Percentiles rank a stretch among this genome's conserved stretches.
Evolutionary conservation across 352 stramenopile genomes (phyloP).

Genomic region (Saprolegnia diclina): DNA sequence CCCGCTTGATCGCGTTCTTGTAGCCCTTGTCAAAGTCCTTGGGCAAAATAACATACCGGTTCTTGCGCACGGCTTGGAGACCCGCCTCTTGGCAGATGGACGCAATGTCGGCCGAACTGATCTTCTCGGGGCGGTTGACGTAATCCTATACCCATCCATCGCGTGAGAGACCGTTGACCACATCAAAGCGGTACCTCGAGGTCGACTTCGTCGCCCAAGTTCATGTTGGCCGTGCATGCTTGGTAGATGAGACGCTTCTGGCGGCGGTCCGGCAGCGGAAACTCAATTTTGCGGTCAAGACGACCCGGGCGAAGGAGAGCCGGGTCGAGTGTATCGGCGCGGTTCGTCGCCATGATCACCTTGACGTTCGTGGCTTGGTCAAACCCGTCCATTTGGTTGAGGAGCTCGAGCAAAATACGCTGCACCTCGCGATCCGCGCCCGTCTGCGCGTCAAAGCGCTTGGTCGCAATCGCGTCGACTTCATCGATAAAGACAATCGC

Average conservation of each 20-base stretch:
- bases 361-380: slow-evolving; percentile 99
- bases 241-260: slow-evolving; percentile 99
- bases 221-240: slow-evolving; percentile 99
- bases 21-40: slow-evolving; percentile 99
- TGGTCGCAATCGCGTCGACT: slow-evolving; percentile 99
- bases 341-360: slow-evolving; percentile 99
- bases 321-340: slow-evolving; percentile 98
- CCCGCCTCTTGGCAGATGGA: slow-evolving; percentile 99
- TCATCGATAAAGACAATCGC: slow-evolving; percentile 99
- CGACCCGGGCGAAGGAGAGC: slow-evolving; percentile 96
- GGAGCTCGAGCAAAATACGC: slow-evolving; percentile 98
- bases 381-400: slow-evolving; percentile 99
- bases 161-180: background rate
- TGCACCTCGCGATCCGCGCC: slow-evolving; percentile 96
- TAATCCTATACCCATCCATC: slow-evolving; percentile 85
- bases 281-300: slow-evolving; percentile 99
- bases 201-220: slow-evolving; percentile 98
- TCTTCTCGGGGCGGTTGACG: slow-evolving; percentile 99
- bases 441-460: slow-evolving; percentile 98
- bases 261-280: slow-evolving; percentile 96
- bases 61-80: slow-evolving; percentile 98
- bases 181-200: slow-evolving; percentile 68
- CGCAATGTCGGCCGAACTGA: slow-evolving; percentile 96
- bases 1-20: slow-evolving; percentile 99
- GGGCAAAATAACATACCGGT: slow-evolving; percentile 99